Evolutionary conservation across 2,329 filamentous ascomycete species (phyloP).

Genomic region (Claviceps citrina): DNA sequence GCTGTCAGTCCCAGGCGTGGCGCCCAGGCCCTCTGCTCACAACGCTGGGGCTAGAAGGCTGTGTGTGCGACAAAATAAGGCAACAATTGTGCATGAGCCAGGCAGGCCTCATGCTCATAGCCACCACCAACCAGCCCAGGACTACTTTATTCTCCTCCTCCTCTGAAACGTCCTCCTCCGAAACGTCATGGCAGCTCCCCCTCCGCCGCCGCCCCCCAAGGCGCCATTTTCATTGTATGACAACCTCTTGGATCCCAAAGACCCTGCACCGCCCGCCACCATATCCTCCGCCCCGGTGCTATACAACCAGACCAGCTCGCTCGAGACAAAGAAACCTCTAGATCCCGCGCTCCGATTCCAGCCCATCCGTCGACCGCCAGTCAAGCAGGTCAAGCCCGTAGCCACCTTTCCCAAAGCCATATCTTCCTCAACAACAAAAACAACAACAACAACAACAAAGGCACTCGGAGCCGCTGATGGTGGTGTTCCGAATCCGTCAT

Average conservation of each 20-base stretch:
- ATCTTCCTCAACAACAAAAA: constrained; percentile 17
- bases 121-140: background rate
- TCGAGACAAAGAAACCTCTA: constrained; percentile 43
- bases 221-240: constrained; percentile 63
- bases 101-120: too few relatives aligned
- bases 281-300: constrained; percentile 63
- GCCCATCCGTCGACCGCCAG: constrained; percentile 63
- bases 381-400: constrained; percentile 44
- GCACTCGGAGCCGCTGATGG: constrained; percentile 6
- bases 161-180: too few relatives aligned
- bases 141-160: too few relatives aligned
- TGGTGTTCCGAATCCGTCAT: constrained; percentile 1
- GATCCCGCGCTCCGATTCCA: constrained; percentile 64
- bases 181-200: constrained; percentile 17
- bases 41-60: background rate
- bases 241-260: constrained; percentile 54
- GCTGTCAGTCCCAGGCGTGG: background rate
- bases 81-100: background rate
- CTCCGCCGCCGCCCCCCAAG: constrained; percentile 25
- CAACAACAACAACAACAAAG: too few relatives aligned
- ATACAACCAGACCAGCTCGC: constrained; percentile 43
- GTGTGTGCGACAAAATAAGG: background rate
- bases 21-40: background rate
- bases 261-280: constrained; percentile 36
- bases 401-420: constrained; percentile 35